A percentile compares a stretch with the other conserved stretches of the same genome.
phyloP scores from a whole-genome alignment of 345 rosid genomes.

The Microcos paniculata region DNA sequence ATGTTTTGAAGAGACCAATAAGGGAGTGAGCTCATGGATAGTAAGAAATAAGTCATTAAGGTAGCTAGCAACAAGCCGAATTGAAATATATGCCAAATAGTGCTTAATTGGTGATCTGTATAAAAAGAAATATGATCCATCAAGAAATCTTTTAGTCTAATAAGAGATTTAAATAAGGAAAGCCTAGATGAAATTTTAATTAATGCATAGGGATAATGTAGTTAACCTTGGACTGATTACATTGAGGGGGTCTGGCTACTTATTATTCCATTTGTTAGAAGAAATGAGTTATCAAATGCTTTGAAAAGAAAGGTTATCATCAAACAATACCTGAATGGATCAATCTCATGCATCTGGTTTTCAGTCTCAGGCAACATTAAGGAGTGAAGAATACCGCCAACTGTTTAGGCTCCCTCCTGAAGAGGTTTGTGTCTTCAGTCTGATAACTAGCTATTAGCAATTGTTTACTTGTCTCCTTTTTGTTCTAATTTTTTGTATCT shows the following conservation, averaged over 20 bases:
- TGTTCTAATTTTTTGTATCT: not conserved
- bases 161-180: not conserved
- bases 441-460: not conserved
- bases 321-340: not conserved
- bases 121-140: not conserved
- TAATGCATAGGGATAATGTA: not conserved
- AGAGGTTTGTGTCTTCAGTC: conserved; percentile 50
- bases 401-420: conserved; percentile 80
- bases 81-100: not conserved
- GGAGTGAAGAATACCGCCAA: conserved; percentile 86
- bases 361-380: conserved; percentile 50
- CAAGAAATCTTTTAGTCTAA: not conserved
- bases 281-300: not conserved
- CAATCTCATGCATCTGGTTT: conserved; percentile 13
- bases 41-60: not conserved
- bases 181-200: not conserved
- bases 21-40: not conserved
- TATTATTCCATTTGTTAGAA: not conserved
- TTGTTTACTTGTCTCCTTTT: not conserved
- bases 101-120: not conserved
- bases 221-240: not conserved
- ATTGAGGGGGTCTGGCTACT: not conserved
- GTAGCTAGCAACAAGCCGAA: not conserved
- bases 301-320: not conserved
- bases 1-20: not conserved